Evolutionary conservation across 352 stramenopile species (phyloP).

Genomic region (Phytophthora hybrid): DNA sequence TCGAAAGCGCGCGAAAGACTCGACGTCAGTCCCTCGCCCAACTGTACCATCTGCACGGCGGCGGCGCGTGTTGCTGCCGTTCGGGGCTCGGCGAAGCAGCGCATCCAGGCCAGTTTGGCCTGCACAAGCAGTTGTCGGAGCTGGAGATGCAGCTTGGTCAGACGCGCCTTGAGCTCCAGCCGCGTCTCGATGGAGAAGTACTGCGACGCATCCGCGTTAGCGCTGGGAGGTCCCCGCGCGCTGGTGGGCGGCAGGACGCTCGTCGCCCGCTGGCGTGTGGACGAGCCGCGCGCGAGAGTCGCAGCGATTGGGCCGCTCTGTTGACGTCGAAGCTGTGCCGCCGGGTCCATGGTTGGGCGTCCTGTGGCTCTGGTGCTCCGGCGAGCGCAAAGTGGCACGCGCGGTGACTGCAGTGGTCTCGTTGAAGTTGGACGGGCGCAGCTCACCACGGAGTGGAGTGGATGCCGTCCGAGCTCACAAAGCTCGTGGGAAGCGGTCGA

Average conservation of each 20-base stretch:
- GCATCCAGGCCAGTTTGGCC: constrained; percentile 72
- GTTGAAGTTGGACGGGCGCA: neutral
- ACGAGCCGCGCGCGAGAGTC: constrained; percentile 22
- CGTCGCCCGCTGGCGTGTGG: constrained; percentile 25
- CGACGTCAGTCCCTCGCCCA: constrained; percentile 51
- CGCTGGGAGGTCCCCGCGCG: constrained; percentile 14
- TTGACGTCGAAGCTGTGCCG: constrained; percentile 34
- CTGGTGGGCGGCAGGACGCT: constrained; percentile 21
- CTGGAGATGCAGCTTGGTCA: constrained; percentile 48
- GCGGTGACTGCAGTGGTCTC: constrained; percentile 26
- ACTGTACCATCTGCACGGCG: constrained; percentile 48
- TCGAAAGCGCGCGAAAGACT: constrained; percentile 54
- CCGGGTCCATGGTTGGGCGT: constrained; percentile 29
- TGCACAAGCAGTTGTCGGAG: constrained; percentile 57
- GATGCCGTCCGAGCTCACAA: no score
- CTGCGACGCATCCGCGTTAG: constrained; percentile 43
- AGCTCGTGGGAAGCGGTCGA: neutral
- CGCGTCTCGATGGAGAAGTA: constrained; percentile 75
- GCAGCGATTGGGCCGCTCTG: constrained; percentile 23
- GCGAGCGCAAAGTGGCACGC: constrained; percentile 25
- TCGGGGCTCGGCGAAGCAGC: constrained; percentile 43
- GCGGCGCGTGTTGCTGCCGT: neutral
- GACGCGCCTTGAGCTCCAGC: constrained; percentile 54
- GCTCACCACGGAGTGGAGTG: neutral
- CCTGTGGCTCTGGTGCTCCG: constrained; percentile 13